Base-by-base conservation (phyloP, 768 basidiomycete genomes). In the Cytidiella melzeri region DNA sequence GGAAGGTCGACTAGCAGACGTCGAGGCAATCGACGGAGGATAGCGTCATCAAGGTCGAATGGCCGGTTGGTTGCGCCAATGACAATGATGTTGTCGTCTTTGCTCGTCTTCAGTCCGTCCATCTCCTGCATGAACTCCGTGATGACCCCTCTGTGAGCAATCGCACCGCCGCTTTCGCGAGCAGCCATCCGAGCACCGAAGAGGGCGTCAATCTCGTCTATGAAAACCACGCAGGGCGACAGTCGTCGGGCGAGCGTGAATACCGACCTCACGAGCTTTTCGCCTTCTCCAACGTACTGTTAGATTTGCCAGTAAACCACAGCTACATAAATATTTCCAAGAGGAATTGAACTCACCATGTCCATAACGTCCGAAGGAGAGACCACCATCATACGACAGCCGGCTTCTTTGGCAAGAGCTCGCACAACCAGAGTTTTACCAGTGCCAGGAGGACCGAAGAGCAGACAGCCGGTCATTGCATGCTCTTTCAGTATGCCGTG, bases 81-180 rank as follows among this genome's bases (percentile, higher is more conserved):
- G 43, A 97, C 84, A 48, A 95, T 84, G 49, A 96, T 81, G 53
- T 80, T 81, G 54, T 88, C 81, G 47, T 92, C 87, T 54, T 76
- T 77, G 24, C 82, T 84, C 7, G 87, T 79, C 62, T 82, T 87
- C 50, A 97, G 69, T 2, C 93, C 93, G 59, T 97, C 93, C 92
- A 97, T 95, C 64, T 95, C 92, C 61, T 90, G 88, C 89, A 93
- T 92, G 64, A 92, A 92, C 65, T 93, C 88, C 9, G 90, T 92
- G 62, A 90, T 86, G 45, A 94, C 81, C 40, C 90, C 87, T 36
- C 92, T 75, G 59, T 95, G 92, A 4, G 91, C 90, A 58, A 87
- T 76, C 11, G 81, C 81, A 47, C 91, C 83, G 7, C 86, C 88
- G 36, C 82, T 83, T 45, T 88, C 86, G 10, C 85, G 76, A 3